Evolutionary conservation across 139 green algal genomes (phyloP).

Genomic region (Diplosphaera chodatii): DNA sequence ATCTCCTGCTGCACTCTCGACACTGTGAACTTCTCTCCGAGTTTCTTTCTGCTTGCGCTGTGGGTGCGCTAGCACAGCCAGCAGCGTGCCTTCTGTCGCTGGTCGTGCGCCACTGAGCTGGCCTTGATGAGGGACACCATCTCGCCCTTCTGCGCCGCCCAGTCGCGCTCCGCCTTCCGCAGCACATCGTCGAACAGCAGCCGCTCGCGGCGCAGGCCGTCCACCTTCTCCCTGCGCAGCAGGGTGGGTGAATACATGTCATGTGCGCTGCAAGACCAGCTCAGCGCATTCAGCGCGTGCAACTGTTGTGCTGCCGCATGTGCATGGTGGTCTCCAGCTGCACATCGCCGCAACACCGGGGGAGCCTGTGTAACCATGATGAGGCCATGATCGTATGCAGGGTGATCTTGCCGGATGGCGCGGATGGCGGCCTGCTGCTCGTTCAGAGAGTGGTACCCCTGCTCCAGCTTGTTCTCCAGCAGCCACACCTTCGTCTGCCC

Average conservation of each 20-base stretch:
- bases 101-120: slow-evolving; percentile 51
- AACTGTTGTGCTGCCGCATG: too few species aligned
- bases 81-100: slow-evolving; percentile 51
- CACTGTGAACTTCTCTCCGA: too few species aligned
- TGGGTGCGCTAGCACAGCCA: too few species aligned
- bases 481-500: slow-evolving; percentile 69
- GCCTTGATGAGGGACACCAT: slow-evolving; percentile 74
- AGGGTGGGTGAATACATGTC: too few species aligned
- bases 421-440: slow-evolving; percentile 26
- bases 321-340: too few species aligned
- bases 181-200: slow-evolving; percentile 83
- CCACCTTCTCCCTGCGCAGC: slow-evolving; percentile 49
- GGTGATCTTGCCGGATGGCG: slow-evolving; percentile 27
- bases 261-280: too few species aligned
- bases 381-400: too few species aligned
- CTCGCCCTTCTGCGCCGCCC: slow-evolving; percentile 66
- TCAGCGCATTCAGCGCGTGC: too few species aligned
- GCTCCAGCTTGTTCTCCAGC: slow-evolving; percentile 79
- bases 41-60: too few species aligned
- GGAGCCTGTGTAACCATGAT: too few species aligned
- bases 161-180: slow-evolving; percentile 68
- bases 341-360: too few species aligned
- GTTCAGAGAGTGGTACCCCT: slow-evolving; percentile 77
- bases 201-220: slow-evolving; percentile 78
- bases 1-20: too few species aligned